phyloP scores from a whole-genome alignment of 768 basidiomycete genomes.

The Cubamyces sp. region DNA sequence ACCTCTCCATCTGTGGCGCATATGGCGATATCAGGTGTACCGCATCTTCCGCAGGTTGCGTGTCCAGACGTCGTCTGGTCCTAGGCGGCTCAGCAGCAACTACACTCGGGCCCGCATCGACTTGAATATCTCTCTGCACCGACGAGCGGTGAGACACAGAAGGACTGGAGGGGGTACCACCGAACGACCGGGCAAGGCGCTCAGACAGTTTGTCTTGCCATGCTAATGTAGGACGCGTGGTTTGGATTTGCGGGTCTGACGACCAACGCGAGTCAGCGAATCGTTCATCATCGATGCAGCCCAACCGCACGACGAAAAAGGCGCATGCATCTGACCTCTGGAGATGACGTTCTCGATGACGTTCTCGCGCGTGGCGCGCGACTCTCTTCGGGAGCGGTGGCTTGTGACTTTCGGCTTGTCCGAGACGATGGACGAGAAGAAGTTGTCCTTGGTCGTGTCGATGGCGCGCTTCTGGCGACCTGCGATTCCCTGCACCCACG shows the following conservation, averaged over 20 bases:
- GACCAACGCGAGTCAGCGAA: not conserved
- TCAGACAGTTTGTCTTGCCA: constrained; percentile 78
- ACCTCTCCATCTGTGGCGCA: not conserved
- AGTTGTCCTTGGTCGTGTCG: constrained; percentile 74
- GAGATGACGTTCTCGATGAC: constrained; percentile 61
- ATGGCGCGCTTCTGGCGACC: constrained; percentile 53
- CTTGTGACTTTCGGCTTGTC: constrained; percentile 51
- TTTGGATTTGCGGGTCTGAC: constrained; percentile 17
- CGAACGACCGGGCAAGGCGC: constrained; percentile 40
- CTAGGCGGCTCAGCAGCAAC: constrained; percentile 36
- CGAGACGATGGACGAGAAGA: constrained; percentile 73
- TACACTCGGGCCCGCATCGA: constrained; percentile 3
- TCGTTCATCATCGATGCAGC: too few relatives aligned
- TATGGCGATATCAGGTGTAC: constrained; percentile 1
- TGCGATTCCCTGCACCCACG: constrained; percentile 60
- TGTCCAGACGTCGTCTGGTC: constrained; percentile 54
- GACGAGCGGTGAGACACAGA: not conserved
- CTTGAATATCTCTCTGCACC: not conserved
- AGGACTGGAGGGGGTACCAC: constrained; percentile 31
- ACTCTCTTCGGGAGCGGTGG: constrained; percentile 63
- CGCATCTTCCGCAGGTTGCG: not conserved
- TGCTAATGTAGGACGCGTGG: constrained; percentile 56
- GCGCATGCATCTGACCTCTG: not conserved
- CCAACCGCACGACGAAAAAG: not conserved
- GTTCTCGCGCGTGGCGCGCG: constrained; percentile 74